Evolutionary conservation across 345 rosid species (phyloP), one percentile per base, ranked within the genome.

Genomic region (Punica granatum): DNA sequence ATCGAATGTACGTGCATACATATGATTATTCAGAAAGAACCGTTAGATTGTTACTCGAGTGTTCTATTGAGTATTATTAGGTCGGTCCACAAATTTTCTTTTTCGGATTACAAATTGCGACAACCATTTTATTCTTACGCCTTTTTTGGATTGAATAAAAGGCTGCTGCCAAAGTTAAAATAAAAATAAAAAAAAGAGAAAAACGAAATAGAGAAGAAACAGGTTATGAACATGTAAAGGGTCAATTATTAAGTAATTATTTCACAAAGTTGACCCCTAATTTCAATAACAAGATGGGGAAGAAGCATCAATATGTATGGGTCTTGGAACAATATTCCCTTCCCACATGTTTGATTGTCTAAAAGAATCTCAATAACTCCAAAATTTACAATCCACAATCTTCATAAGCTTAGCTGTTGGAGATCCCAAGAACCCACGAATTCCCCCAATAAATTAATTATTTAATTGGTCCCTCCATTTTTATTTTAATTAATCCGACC

Each of bases 391-490:
- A 90, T 79, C 91, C 91, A 82, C 68, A 69, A 66, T 72, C 56
- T 69, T 73, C 76, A 63, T 75, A 77, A 72, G 39, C 81, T 80
- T 77, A 84, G 83, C 83, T 80, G 80, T 71, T 79, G 73, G 67
- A 26, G 80, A 82, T 83, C 90, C 88, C 94, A 77, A 86, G 82
- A 82, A 67, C 88, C 82, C 94, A 92, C 84, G 82, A 77, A 84
- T 71, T 69, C 44, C 32, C 68, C 35, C 8, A 11, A 19, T 13
- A 48, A 0, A 18, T 12, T 63, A 36, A 58, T 58, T 31, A 58
- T 25, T 11, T 58, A 58, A 31, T 60, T 36, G 25, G 25, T 60
- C 39, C 49, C 49, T 44, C 49, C 19, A 44, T 8, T 44, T 44
- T 13, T 11, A 44, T 44, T 49, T 63, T 53, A 65, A 66, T 43